Percentiles rank a stretch among this genome's conserved stretches.
phyloP scores from a whole-genome alignment of 805 yeast genomes.

The Candida khao-thaluensis region DNA sequence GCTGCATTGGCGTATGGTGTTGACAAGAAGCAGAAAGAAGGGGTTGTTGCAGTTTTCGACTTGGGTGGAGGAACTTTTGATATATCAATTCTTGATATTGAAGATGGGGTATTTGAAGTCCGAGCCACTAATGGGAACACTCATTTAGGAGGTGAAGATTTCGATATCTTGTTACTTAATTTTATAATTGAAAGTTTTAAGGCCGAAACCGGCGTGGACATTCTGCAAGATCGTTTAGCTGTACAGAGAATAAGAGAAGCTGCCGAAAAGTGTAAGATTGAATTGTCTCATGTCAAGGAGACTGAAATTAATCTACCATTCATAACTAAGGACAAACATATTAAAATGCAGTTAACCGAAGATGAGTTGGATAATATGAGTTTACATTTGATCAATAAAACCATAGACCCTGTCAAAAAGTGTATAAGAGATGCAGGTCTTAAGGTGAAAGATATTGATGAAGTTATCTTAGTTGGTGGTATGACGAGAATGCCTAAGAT shows the following conservation, averaged over 20 bases:
- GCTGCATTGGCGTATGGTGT: constrained; percentile 83
- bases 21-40: constrained; percentile 51
- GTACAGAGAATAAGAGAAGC: constrained; percentile 79
- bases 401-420: constrained; percentile 70
- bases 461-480: constrained; percentile 79
- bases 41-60: constrained; percentile 62
- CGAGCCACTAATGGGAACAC: constrained; percentile 83
- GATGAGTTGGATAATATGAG: constrained; percentile 67
- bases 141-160: constrained; percentile 85
- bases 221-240: constrained; percentile 51
- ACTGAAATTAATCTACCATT: constrained; percentile 71
- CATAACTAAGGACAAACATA: constrained; percentile 59
- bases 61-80: constrained; percentile 88
- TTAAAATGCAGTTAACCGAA: constrained; percentile 58
- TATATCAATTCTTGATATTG: constrained; percentile 74
- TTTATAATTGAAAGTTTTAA: constrained; percentile 60
- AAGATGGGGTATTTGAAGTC: constrained; percentile 79
- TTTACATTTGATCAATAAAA: constrained; percentile 61
- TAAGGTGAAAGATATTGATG: constrained; percentile 64
- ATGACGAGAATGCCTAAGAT: constrained; percentile 90
- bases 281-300: constrained; percentile 60
- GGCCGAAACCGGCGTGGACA: constrained; percentile 48
- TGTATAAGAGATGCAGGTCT: constrained; percentile 75
- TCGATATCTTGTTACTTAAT: constrained; percentile 62
- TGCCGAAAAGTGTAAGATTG: constrained; percentile 75